Evolutionary conservation across 305 asterid genomes (phyloP).

Genomic region (Plantago lanceolata): DNA sequence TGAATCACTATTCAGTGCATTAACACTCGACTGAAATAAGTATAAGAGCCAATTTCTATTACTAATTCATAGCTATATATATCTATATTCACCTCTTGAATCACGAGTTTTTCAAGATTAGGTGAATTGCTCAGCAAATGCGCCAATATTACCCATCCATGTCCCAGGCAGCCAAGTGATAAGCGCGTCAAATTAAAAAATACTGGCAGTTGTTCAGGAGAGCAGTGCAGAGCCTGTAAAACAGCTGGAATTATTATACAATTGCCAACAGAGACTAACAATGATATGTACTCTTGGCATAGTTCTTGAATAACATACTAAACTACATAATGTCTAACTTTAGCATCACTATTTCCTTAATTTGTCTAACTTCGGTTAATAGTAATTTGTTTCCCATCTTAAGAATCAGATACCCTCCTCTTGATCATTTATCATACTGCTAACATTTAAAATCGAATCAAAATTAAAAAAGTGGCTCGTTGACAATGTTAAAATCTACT

Average conservation of each 20-base stretch:
- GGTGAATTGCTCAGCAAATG: conserved; percentile 4
- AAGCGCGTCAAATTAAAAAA: conserved; percentile 2
- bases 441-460: no score
- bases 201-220: not conserved
- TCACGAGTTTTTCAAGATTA: not conserved
- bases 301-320: no score
- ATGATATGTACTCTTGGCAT: not conserved
- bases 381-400: no score
- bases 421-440: no score
- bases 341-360: not conserved
- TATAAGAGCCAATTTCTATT: not conserved
- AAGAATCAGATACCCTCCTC: no score
- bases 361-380: not conserved
- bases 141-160: conserved; percentile 1
- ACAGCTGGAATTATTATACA: not conserved
- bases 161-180: conserved; percentile 2
- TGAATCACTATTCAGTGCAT: not conserved
- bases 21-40: not conserved
- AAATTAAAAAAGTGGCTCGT: no score
- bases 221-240: not conserved
- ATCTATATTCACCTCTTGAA: not conserved
- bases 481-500: no score
- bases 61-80: not conserved
- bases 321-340: not conserved
- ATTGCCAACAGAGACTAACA: not conserved